Percentiles rank a stretch among this genome's conserved stretches.
Evolutionary conservation across 495 filamentous ascomycete genomes (phyloP).

Genomic region (Penicillium pulvis): DNA sequence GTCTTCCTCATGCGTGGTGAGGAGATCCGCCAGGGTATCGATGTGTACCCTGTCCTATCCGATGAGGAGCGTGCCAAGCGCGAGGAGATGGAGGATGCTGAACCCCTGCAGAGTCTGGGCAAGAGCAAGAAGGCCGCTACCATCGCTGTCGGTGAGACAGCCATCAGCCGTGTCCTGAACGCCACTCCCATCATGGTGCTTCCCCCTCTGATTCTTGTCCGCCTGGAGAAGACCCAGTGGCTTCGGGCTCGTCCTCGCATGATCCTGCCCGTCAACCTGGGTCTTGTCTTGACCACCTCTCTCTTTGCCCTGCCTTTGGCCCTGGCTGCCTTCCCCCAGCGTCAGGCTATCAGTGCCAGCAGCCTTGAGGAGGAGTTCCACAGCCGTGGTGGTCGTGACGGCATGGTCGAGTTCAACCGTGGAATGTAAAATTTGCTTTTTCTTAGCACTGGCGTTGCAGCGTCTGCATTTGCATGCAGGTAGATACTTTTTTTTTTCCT

Average conservation of each 20-base stretch:
- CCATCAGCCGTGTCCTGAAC: slow-evolving; percentile 84
- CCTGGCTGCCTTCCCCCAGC: slow-evolving; percentile 87
- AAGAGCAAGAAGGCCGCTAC: slow-evolving; percentile 86
- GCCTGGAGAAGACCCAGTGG: slow-evolving; percentile 77
- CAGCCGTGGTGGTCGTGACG: slow-evolving; percentile 69
- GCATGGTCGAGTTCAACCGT: slow-evolving; percentile 86
- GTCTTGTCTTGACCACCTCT: slow-evolving; percentile 75
- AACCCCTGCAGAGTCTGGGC: slow-evolving; percentile 67
- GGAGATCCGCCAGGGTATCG: slow-evolving; percentile 90
- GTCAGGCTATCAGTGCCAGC: slow-evolving; percentile 72
- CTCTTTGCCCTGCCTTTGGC: slow-evolving; percentile 77
- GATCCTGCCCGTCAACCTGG: slow-evolving; percentile 79
- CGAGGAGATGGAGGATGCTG: slow-evolving; percentile 47
- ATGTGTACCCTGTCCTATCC: slow-evolving; percentile 78
- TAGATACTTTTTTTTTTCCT: slow-evolving; percentile 3
- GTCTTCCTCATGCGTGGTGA: slow-evolving; percentile 97
- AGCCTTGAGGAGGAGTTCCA: slow-evolving; percentile 83
- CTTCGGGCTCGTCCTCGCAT: slow-evolving; percentile 69
- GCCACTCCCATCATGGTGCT: slow-evolving; percentile 96
- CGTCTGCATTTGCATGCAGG: slow-evolving; percentile 12
- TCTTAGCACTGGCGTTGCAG: slow-evolving; percentile 10
- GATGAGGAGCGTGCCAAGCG: slow-evolving; percentile 45
- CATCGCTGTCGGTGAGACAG: slow-evolving; percentile 89
- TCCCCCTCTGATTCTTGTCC: slow-evolving; percentile 81
- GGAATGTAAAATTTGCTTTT: slow-evolving; percentile 62